phyloP scores from a whole-genome alignment of 2,329 filamentous ascomycete species.

The Fusarium buxicola region DNA sequence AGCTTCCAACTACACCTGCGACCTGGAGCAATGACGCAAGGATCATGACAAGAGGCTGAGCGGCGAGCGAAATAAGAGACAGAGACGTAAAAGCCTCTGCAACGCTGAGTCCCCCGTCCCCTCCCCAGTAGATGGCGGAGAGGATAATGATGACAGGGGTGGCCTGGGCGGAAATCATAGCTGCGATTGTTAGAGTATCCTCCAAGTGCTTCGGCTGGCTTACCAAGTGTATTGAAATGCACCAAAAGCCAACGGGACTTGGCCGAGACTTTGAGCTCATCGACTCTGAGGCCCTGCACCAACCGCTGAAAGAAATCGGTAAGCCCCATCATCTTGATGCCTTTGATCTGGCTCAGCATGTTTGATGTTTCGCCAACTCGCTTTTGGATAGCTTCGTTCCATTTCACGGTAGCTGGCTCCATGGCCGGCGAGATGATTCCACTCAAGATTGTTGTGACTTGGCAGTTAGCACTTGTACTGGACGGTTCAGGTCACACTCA shows the following conservation, averaged over 20 bases:
- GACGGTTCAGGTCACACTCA: conserved; percentile 11
- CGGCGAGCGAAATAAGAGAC: conserved; percentile 51
- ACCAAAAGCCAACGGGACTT: conserved; percentile 52
- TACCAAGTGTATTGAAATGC: conserved; percentile 48
- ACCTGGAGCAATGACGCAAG: conserved; percentile 51
- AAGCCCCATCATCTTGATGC: conserved; percentile 59
- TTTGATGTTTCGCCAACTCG: conserved; percentile 54
- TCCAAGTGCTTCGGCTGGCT: not conserved
- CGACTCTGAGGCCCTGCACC: conserved; percentile 51
- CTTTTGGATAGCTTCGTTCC: conserved; percentile 55
- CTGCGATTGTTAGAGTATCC: conserved; percentile 16
- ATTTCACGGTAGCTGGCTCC: conserved; percentile 51
- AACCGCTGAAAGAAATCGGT: conserved; percentile 47
- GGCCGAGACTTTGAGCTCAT: conserved; percentile 54
- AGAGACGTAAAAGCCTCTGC: conserved; percentile 52
- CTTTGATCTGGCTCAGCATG: conserved; percentile 57
- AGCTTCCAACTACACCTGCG: conserved; percentile 49
- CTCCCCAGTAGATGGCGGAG: conserved; percentile 50
- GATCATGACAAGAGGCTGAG: conserved; percentile 49
- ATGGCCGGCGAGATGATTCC: conserved; percentile 42
- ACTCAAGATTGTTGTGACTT: conserved; percentile 38
- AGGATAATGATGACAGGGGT: conserved; percentile 51
- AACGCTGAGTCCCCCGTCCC: conserved; percentile 46
- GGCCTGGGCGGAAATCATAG: conserved; percentile 45
- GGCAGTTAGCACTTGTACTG: not conserved